Conservation (phyloP, 2,329 filamentous ascomycete genomes). For the Pyricularia sp. region DNA sequence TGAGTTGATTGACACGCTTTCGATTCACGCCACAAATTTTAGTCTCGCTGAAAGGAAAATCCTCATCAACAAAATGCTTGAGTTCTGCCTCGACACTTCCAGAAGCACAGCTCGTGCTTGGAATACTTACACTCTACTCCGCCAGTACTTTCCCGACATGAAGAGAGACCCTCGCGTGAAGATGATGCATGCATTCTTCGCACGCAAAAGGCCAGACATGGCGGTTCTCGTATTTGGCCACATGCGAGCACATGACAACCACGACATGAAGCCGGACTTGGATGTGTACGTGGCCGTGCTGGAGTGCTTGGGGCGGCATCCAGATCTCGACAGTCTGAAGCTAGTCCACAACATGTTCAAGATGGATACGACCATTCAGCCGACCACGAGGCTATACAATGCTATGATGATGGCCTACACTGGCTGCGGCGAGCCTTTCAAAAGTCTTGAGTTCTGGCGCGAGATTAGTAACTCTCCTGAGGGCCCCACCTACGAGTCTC, state of each 20-base stretch:
- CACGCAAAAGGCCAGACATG: conserved; percentile 70
- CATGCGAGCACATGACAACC: conserved; percentile 72
- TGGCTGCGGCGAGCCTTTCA: conserved; percentile 53
- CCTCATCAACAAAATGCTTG: conserved; percentile 57
- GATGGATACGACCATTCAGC: conserved; percentile 73
- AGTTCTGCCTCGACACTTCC: conserved; percentile 54
- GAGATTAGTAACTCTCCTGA: conserved; percentile 77
- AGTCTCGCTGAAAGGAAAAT: conserved; percentile 58
- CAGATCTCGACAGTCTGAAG: conserved; percentile 50
- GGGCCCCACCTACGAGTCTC: conserved; percentile 72
- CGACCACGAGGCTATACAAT: conserved; percentile 69
- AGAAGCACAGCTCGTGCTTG: conserved; percentile 56
- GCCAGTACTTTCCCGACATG: conserved; percentile 57
- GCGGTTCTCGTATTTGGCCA: conserved; percentile 81
- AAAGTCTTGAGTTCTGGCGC: conserved; percentile 71
- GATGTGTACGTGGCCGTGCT: conserved; percentile 74
- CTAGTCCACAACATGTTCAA: conserved; percentile 90
- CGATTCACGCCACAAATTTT: conserved; percentile 62
- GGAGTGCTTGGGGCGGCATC: conserved; percentile 56
- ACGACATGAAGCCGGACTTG: conserved; percentile 53
- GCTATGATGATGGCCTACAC: conserved; percentile 81
- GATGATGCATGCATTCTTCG: conserved; percentile 78
- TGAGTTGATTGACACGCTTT: conserved; percentile 75
- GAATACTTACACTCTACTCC: conserved; percentile 57
- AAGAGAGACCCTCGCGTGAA: conserved; percentile 54